phyloP scores from a whole-genome alignment of 2,329 filamentous ascomycete genomes.

The Phialocephala subalpina region DNA sequence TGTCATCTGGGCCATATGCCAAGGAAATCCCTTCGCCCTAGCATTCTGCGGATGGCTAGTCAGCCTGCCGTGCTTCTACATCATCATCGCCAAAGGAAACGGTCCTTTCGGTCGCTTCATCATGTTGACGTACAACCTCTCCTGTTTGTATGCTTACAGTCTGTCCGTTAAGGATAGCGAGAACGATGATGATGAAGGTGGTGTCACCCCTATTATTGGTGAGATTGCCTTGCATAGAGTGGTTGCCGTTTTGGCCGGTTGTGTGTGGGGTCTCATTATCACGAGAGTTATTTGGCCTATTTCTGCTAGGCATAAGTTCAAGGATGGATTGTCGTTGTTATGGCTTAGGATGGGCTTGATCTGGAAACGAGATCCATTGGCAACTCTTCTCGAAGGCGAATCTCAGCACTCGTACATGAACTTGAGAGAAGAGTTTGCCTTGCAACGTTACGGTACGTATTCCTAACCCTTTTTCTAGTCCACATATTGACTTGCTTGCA shows the following conservation, averaged over 20 bases:
- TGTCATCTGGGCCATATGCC: constrained; percentile 78
- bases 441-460: constrained; percentile 75
- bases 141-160: constrained; percentile 92
- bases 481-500: background rate
- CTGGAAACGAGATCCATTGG: constrained; percentile 92
- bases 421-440: constrained; percentile 84
- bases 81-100: constrained; percentile 84
- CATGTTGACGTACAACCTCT: constrained; percentile 94
- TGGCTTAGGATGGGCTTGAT: constrained; percentile 96
- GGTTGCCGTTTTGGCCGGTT: constrained; percentile 84
- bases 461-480: background rate
- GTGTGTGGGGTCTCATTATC: constrained; percentile 90
- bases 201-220: constrained; percentile 81
- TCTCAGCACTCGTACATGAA: constrained; percentile 77
- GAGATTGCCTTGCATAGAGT: constrained; percentile 91
- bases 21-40: constrained; percentile 78
- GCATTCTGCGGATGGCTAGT: constrained; percentile 84
- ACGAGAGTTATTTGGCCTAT: constrained; percentile 94
- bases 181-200: constrained; percentile 89
- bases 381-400: constrained; percentile 69
- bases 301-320: constrained; percentile 85
- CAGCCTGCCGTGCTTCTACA: constrained; percentile 84
- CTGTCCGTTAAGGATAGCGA: constrained; percentile 81
- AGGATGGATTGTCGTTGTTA: constrained; percentile 87
- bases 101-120: constrained; percentile 94